These are phyloP conservation scores for Dentipellis sp. DNA, from an alignment of 768 basidiomycete genomes.

Conservation along the genomic window DNA sequence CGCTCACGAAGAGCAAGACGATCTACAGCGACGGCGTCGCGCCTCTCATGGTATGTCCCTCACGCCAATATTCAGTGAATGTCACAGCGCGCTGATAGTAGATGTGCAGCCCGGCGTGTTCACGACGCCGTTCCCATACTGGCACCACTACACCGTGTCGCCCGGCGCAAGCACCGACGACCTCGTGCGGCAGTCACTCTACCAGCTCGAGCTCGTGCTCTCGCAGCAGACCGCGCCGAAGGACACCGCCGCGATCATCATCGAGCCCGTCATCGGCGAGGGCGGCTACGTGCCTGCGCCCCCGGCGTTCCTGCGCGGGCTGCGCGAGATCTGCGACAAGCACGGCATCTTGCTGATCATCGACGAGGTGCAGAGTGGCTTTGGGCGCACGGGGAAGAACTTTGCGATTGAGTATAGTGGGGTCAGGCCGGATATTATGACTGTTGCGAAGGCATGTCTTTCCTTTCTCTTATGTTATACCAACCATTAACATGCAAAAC, in stretches of 20 bases:
- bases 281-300: constrained; percentile 94
- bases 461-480: neutral
- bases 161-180: constrained; percentile 44
- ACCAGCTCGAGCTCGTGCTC: constrained; percentile 74
- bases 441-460: constrained; percentile 69
- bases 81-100: neutral
- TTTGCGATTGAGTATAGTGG: constrained; percentile 80
- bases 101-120: constrained; percentile 67
- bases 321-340: constrained; percentile 80
- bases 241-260: constrained; percentile 88
- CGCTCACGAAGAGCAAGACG: constrained; percentile 90
- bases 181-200: constrained; percentile 55
- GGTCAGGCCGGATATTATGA: constrained; percentile 80
- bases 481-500: neutral
- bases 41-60: constrained; percentile 66
- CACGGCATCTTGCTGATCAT: constrained; percentile 78
- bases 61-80: neutral
- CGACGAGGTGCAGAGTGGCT: constrained; percentile 88
- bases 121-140: constrained; percentile 81
- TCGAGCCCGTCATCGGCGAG: constrained; percentile 92
- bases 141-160: constrained; percentile 71
- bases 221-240: constrained; percentile 72
- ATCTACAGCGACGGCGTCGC: constrained; percentile 72
- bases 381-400: constrained; percentile 76
- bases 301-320: constrained; percentile 63